Base-by-base conservation (phyloP, 2,329 filamentous ascomycete species). In the Fusarium stilboides region DNA sequence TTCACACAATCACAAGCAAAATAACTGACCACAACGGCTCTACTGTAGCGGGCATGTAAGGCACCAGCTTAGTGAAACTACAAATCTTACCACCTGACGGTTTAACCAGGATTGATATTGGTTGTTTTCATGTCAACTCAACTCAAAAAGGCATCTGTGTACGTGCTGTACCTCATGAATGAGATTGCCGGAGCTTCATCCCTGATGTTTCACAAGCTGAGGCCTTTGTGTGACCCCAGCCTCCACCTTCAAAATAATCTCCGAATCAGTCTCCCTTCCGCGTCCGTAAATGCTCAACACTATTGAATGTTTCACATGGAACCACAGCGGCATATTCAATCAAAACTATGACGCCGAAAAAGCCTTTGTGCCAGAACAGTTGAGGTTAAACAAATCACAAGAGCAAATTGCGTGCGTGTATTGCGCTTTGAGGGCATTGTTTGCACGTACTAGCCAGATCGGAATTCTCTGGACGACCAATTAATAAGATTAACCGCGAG, bases 31-130 rank as follows among this genome's bases (percentile, higher is more conserved):
- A 59, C 26, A 44, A 55, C 45, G 33, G 37, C 20, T 61, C 50
- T 53, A n/a, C 36, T 65, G 24, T 60, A 61, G 44, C 40, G 33
- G 24, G 31, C 65, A 63, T 73, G 63, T 60, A 73, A 74, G 71
- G 71, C 57, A 73, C 71, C 58, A 71, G 57, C 43, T 49, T 61
- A 56, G 62, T 69, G 53, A 63, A 65, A 70, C 57, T 36, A 50
- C 44, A 49, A 49, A 59, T 62, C 52, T 50, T 47, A 46, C 45
- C 57, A 59, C 57, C 40, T 69, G 66, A 68, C 51, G 28, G 52
- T 19, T 36, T 19, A 44, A 68, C 55, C 36, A 36, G 66, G 53
- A 63, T 68, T 44, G n/a, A 50, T 49, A 64, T 64, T 68, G 57
- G 62, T 43, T 51, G n/a, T 43, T 46, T 34, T 60, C 49, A 37